phyloP scores from a whole-genome alignment of 108 stramenopile species.

The Fragilaria crotonensis region DNA sequence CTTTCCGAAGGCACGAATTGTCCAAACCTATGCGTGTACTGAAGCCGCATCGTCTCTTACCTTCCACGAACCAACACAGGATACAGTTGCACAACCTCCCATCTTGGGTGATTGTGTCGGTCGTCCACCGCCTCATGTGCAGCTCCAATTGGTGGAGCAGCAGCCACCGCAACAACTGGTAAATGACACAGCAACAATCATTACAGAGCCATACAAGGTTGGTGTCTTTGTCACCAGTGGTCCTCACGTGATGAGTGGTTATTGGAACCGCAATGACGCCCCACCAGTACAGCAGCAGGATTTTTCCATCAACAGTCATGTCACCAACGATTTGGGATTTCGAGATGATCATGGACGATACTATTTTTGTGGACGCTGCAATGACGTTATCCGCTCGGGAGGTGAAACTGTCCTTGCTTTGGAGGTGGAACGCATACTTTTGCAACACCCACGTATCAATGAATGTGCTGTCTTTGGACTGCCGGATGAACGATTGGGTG shows the following conservation, averaged over 20 bases:
- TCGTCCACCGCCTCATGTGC: slow-evolving; percentile 51
- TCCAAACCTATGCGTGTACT: slow-evolving; percentile 92
- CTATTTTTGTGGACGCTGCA: slow-evolving; percentile 71
- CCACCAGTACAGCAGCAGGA: not conserved
- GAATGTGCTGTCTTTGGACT: slow-evolving; percentile 74
- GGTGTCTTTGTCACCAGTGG: slow-evolving; percentile 82
- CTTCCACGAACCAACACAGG: slow-evolving; percentile 38
- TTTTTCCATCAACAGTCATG: slow-evolving; percentile 8
- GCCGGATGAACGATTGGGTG: slow-evolving; percentile 66
- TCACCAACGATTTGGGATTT: slow-evolving; percentile 75
- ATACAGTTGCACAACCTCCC: not conserved
- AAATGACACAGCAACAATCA: not conserved
- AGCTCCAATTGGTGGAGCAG: slow-evolving; percentile 37
- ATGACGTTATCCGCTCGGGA: slow-evolving; percentile 83
- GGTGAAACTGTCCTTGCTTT: slow-evolving; percentile 84
- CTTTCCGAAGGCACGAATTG: slow-evolving; percentile 75
- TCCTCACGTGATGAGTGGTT: slow-evolving; percentile 86
- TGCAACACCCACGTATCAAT: slow-evolving; percentile 28
- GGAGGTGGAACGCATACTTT: slow-evolving; percentile 78
- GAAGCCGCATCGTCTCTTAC: slow-evolving; percentile 91
- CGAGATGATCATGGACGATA: slow-evolving; percentile 38
- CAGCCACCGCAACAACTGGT: not conserved
- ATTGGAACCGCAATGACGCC: slow-evolving; percentile 60
- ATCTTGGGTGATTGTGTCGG: slow-evolving; percentile 52
- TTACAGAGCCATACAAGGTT: slow-evolving; percentile 14